Percentiles rank a stretch among this genome's conserved stretches.
These are phyloP conservation scores for Daldinia sp. DNA, from an alignment of 2,329 filamentous ascomycete genomes.

Conservation along the genomic window DNA sequence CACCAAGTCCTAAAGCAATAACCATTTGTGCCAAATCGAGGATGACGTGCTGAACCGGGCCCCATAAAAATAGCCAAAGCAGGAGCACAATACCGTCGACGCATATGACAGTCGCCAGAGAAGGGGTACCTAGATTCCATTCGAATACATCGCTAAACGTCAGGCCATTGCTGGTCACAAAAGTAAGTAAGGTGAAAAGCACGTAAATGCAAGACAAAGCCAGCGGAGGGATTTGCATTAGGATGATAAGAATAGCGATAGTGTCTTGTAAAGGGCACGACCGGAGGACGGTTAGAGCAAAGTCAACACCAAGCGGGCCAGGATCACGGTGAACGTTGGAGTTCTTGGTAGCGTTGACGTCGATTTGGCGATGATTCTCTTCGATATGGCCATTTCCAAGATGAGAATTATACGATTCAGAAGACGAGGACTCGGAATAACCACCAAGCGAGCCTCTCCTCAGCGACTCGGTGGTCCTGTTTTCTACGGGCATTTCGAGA, in stretches of 20 bases:
- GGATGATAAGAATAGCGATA: conserved; percentile 93
- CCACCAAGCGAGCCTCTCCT: conserved; percentile 50
- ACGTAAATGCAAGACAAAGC: conserved; percentile 89
- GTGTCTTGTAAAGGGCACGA: conserved; percentile 94
- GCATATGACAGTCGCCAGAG: conserved; percentile 81
- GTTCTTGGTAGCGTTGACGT: conserved; percentile 74
- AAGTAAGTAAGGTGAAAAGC: conserved; percentile 90
- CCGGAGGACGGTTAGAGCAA: conserved; percentile 85
- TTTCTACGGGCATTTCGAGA: conserved; percentile 53
- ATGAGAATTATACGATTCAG: conserved; percentile 58
- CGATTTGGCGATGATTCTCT: conserved; percentile 69
- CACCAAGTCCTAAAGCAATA: conserved; percentile 89
- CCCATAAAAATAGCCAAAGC: conserved; percentile 88
- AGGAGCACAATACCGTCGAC: conserved; percentile 85
- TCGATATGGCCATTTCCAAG: conserved; percentile 52
- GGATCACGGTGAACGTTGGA: conserved; percentile 73
- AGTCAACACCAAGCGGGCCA: conserved; percentile 69
- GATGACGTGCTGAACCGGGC: conserved; percentile 85
- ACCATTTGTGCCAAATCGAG: conserved; percentile 92
- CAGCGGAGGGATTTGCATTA: conserved; percentile 90
- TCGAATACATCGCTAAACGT: conserved; percentile 93
- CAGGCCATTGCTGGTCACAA: conserved; percentile 82
- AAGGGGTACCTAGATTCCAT: conserved; percentile 84
- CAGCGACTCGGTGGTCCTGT: conserved; percentile 52
- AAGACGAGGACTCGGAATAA: conserved; percentile 63